These are phyloP conservation scores for Capsella rubella DNA, from an alignment of 441 rosid genomes.

Conservation along the genomic window DNA sequence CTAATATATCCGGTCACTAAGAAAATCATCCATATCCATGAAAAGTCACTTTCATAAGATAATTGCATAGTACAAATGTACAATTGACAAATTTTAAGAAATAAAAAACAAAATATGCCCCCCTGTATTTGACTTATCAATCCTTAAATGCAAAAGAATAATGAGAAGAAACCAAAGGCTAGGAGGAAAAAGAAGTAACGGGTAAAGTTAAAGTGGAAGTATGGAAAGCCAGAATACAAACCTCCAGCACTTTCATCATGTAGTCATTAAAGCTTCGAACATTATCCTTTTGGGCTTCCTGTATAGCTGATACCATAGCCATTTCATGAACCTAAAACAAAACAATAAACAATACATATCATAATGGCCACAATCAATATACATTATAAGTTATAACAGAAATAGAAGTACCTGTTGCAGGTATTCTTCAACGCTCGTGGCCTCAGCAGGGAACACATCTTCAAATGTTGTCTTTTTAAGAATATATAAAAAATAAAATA, in stretches of 20 bases:
- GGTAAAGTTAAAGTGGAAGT: neutral
- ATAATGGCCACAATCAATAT: slow-evolving; percentile 20
- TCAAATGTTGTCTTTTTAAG: slow-evolving; percentile 80
- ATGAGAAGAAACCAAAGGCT: slow-evolving; percentile 21
- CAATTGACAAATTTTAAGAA: slow-evolving; percentile 1
- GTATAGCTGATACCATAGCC: slow-evolving; percentile 96
- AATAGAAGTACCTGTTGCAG: slow-evolving; percentile 76
- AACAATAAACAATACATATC: neutral
- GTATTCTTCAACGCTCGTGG: slow-evolving; percentile 91
- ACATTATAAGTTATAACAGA: neutral
- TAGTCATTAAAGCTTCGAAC: slow-evolving; percentile 88
- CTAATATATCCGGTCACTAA: slow-evolving; percentile 6
- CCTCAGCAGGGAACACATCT: slow-evolving; percentile 98
- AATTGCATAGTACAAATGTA: neutral
- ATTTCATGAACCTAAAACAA: slow-evolving; percentile 84
- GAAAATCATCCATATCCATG: slow-evolving; percentile 4
- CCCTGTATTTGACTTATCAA: slow-evolving; percentile 14
- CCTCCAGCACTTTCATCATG: slow-evolving; percentile 95
- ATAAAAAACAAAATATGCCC: slow-evolving; percentile 1
- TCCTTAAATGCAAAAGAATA: slow-evolving; percentile 6
- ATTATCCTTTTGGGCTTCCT: slow-evolving; percentile 96
- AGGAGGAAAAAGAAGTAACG: slow-evolving; percentile 5
- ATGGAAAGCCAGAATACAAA: slow-evolving; percentile 46
- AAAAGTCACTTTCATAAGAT: neutral
- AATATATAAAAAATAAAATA: neutral